Percentiles rank a stretch among this genome's conserved stretches.
These are phyloP conservation scores for Isatis lusitanica DNA, from an alignment of 441 rosid species.

Conservation along the genomic window DNA sequence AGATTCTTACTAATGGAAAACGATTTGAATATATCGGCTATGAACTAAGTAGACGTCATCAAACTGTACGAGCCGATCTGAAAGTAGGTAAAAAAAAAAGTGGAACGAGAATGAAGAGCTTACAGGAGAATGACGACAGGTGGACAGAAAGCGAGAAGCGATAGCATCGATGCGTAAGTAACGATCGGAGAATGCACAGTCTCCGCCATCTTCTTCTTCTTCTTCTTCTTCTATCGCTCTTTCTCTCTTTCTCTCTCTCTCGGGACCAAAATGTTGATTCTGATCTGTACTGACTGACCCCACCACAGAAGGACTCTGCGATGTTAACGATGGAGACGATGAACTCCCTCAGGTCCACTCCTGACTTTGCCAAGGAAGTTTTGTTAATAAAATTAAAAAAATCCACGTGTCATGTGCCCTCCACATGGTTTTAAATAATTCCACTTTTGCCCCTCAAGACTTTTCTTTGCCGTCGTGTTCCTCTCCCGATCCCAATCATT, in stretches of 20 bases:
- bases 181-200: conserved; percentile 78
- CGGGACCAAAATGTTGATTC: neutral
- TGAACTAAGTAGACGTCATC: neutral
- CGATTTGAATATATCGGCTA: neutral
- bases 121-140: conserved; percentile 92
- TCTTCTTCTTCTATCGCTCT: conserved; percentile 14
- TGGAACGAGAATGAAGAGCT: conserved; percentile 25
- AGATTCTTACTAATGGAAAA: neutral
- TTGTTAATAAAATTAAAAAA: neutral
- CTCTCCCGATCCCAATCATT: neutral
- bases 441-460: conserved; percentile 18
- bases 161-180: conserved; percentile 79
- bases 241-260: neutral
- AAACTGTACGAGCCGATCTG: conserved; percentile 1
- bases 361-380: neutral
- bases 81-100: neutral
- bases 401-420: conserved; percentile 18
- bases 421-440: neutral
- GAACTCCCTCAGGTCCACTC: conserved; percentile 9
- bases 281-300: conserved; percentile 23
- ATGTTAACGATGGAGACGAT: conserved; percentile 27
- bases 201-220: conserved; percentile 40
- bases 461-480: conserved; percentile 15
- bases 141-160: conserved; percentile 82
- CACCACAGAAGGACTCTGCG: conserved; percentile 5